These are phyloP conservation scores for Ilex paraguariensis DNA, from an alignment of 305 asterid genomes.

Conservation along the genomic window DNA sequence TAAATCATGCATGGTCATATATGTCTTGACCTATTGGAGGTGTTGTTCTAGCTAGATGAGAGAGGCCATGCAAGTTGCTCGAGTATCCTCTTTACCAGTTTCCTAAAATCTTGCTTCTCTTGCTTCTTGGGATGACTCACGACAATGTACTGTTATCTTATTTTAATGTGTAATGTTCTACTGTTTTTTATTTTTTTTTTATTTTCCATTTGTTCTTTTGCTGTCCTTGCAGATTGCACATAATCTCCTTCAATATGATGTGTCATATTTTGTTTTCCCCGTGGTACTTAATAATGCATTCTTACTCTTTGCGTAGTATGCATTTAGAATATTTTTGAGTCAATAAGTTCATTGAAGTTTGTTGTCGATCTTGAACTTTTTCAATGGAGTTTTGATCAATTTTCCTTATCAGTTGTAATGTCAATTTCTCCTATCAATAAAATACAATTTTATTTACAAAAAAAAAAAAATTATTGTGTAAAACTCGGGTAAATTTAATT, in stretches of 20 bases:
- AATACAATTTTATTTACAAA: too few relatives aligned
- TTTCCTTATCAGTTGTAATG: too few relatives aligned
- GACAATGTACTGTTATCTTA: constrained; percentile 46
- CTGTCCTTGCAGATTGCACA: constrained; percentile 73
- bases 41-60: constrained; percentile 81
- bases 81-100: constrained; percentile 71
- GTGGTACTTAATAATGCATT: constrained; percentile 36
- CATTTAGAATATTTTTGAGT: too few relatives aligned
- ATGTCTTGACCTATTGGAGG: constrained; percentile 79
- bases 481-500: too few relatives aligned
- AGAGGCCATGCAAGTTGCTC: constrained; percentile 89
- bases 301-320: too few relatives aligned
- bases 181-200: background rate
- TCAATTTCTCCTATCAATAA: too few relatives aligned
- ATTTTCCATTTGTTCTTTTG: constrained; percentile 10
- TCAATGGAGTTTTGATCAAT: too few relatives aligned
- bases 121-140: constrained; percentile 92
- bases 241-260: constrained; percentile 83
- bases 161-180: constrained; percentile 9
- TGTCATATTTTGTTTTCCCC: constrained; percentile 64
- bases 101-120: constrained; percentile 81
- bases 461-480: too few relatives aligned
- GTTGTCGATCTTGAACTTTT: too few relatives aligned
- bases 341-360: too few relatives aligned
- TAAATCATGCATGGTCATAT: constrained; percentile 63